A percentile compares a stretch with the other conserved stretches of the same genome.
phyloP scores from a whole-genome alignment of 2,329 filamentous ascomycete species.

The Parastagonospora nodorum region DNA sequence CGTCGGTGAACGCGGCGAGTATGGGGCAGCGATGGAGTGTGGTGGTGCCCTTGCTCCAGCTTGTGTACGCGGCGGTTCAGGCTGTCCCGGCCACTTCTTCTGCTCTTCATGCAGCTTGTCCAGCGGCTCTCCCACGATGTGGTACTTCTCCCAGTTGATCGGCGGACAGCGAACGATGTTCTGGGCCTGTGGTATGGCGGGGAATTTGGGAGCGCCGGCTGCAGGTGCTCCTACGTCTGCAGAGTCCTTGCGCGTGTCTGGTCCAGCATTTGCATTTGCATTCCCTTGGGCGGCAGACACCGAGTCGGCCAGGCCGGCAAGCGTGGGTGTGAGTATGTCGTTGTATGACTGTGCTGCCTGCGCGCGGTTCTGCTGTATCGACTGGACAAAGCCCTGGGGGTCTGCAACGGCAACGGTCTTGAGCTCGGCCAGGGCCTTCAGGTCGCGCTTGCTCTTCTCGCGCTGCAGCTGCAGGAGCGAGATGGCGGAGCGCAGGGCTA shows the following conservation, averaged over 20 bases:
- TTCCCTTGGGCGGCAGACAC: conserved; percentile 25
- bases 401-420: conserved; percentile 73
- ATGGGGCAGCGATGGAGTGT: conserved; percentile 62
- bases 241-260: conserved; percentile 37
- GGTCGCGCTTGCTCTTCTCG: conserved; percentile 75
- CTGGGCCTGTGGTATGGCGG: conserved; percentile 74
- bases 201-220: conserved; percentile 54
- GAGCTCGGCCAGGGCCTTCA: conserved; percentile 69
- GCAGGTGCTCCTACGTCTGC: conserved; percentile 18
- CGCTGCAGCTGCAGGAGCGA: conserved; percentile 86
- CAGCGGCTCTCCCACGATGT: conserved; percentile 81
- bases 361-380: conserved; percentile 65
- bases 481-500: conserved; percentile 84
- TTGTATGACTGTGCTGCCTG: conserved; percentile 35
- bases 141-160: conserved; percentile 95
- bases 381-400: conserved; percentile 72
- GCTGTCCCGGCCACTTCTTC: conserved; percentile 51
- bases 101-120: conserved; percentile 87
- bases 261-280: conserved; percentile 13
- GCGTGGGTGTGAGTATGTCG: conserved; percentile 46
- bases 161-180: conserved; percentile 84
- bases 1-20: conserved; percentile 64
- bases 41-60: conserved; percentile 52
- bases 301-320: conserved; percentile 43
- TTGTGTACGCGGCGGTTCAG: conserved; percentile 45